phyloP scores from a whole-genome alignment of 352 stramenopile genomes.

The Achlya hypogyna region DNA sequence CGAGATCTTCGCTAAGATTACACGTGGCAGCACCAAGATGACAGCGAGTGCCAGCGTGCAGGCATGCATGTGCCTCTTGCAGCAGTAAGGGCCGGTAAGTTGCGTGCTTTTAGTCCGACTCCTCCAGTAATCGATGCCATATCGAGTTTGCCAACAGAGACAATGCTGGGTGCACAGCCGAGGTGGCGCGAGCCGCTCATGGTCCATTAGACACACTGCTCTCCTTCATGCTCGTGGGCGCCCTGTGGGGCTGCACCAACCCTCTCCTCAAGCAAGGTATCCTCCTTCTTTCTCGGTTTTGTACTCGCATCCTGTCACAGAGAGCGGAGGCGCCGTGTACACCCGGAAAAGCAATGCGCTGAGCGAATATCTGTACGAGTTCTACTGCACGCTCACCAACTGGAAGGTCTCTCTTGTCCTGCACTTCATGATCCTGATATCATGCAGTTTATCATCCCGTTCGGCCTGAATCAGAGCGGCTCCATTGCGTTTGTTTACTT shows the following conservation, averaged over 20 bases:
- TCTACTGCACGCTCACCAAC: slow-evolving; percentile 46
- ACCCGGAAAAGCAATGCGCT: slow-evolving; percentile 48
- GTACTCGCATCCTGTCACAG: slow-evolving; percentile 22
- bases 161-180: too few relatives aligned
- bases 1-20: too few relatives aligned
- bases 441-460: slow-evolving; percentile 67
- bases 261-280: slow-evolving; percentile 72
- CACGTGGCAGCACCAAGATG: too few relatives aligned
- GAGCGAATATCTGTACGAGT: slow-evolving; percentile 36
- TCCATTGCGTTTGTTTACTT: slow-evolving; percentile 75
- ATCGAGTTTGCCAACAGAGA: too few relatives aligned
- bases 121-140: too few relatives aligned
- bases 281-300: neutral
- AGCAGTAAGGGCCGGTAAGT: too few relatives aligned
- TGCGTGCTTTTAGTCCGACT: too few relatives aligned
- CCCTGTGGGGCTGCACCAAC: slow-evolving; percentile 81
- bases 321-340: slow-evolving; percentile 46
- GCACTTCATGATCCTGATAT: neutral
- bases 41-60: too few relatives aligned
- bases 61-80: too few relatives aligned
- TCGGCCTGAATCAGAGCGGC: slow-evolving; percentile 73
- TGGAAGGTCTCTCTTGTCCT: slow-evolving; percentile 45
- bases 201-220: slow-evolving; percentile 32
- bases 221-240: slow-evolving; percentile 76
- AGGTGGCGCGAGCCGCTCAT: neutral